Evolutionary conservation across 768 basidiomycete genomes (phyloP).

Genomic region (Multifurca ochricompacta): DNA sequence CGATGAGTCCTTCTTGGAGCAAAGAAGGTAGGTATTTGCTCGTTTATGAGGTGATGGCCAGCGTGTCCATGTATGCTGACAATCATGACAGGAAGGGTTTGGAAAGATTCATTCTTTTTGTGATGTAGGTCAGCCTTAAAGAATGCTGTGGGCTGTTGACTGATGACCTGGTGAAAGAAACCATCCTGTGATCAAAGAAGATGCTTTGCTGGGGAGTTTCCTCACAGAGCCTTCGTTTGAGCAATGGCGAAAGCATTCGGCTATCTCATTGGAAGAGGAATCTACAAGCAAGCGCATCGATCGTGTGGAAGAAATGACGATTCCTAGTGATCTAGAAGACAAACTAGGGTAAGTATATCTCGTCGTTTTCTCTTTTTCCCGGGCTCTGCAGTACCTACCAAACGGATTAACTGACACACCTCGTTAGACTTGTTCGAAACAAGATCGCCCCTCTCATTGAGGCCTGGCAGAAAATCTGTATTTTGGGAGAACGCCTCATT

Average conservation of each 20-base stretch:
- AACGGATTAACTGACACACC: background rate
- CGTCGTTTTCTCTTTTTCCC: background rate
- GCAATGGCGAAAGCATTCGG: slow-evolving; percentile 73
- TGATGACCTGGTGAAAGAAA: slow-evolving; percentile 41
- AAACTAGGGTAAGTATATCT: slow-evolving; percentile 69
- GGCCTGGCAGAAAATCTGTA: slow-evolving; percentile 86
- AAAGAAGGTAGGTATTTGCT: slow-evolving; percentile 53
- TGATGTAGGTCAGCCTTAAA: slow-evolving; percentile 45
- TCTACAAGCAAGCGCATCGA: slow-evolving; percentile 72
- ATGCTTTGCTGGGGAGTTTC: slow-evolving; percentile 76
- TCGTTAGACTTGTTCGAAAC: slow-evolving; percentile 57
- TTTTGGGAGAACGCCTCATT: slow-evolving; percentile 79
- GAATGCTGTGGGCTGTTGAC: background rate
- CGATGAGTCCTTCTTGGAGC: slow-evolving; percentile 87
- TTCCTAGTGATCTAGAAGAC: slow-evolving; percentile 87
- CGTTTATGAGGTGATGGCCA: background rate
- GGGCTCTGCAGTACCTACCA: background rate
- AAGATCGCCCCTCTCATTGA: slow-evolving; percentile 75
- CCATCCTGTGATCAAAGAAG: slow-evolving; percentile 86
- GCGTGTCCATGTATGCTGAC: background rate
- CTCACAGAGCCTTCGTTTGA: slow-evolving; percentile 80
- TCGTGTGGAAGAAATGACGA: slow-evolving; percentile 80
- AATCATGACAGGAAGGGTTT: slow-evolving; percentile 58
- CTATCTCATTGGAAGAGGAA: slow-evolving; percentile 82
- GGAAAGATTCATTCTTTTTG: slow-evolving; percentile 67